Conservation (phyloP, 108 stramenopile genomes). For the Seminavis robusta region DNA sequence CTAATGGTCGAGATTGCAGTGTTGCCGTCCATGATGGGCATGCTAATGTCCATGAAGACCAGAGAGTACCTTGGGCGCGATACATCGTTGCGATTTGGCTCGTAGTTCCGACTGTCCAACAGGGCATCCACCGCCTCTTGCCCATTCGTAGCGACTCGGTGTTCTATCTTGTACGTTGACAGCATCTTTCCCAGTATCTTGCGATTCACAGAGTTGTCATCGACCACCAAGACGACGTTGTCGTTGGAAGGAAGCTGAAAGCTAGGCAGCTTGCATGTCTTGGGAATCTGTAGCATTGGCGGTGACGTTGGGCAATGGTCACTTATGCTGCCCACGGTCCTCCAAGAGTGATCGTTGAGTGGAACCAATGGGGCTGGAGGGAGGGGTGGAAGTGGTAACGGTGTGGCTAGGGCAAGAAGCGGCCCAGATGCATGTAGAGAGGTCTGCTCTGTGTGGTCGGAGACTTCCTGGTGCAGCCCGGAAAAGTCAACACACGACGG, state of each 20-base stretch:
- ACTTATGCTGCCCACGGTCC: too few species aligned
- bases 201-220: constrained; percentile 45
- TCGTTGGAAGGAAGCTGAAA: constrained; percentile 2
- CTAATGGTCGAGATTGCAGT: constrained; percentile 46
- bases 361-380: too few species aligned
- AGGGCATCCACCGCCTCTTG: constrained; percentile 48
- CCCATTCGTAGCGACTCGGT: constrained; percentile 28
- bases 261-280: too few species aligned
- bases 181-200: constrained; percentile 27
- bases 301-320: too few species aligned
- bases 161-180: constrained; percentile 8
- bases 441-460: too few species aligned
- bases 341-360: too few species aligned
- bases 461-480: too few species aligned
- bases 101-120: constrained; percentile 1
- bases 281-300: not conserved
- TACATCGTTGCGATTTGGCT: too few species aligned
- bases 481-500: too few species aligned
- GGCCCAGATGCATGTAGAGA: too few species aligned
- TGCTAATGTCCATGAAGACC: constrained; percentile 67
- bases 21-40: constrained; percentile 75
- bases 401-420: too few species aligned
- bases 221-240: constrained; percentile 32
- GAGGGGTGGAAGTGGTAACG: too few species aligned
- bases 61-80: not conserved